Evolutionary conservation across 169 alveolate species (phyloP).

Genomic region (Eimeria acervulina): DNA sequence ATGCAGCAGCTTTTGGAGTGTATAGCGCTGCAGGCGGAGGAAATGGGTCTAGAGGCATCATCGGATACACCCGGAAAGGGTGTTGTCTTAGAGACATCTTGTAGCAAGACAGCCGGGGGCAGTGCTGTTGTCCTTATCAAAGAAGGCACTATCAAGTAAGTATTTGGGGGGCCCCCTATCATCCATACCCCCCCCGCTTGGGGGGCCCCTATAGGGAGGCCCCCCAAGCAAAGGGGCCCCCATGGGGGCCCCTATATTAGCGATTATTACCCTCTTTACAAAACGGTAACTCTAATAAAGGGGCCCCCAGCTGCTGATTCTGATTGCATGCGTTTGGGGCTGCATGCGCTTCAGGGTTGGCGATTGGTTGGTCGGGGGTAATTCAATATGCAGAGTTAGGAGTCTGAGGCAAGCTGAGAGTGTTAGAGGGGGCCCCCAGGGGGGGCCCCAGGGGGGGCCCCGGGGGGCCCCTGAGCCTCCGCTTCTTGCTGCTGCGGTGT

Average conservation of each 20-base stretch:
- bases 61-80: not conserved
- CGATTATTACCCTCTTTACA: too few species aligned
- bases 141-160: constrained; percentile 29
- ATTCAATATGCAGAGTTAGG: constrained; percentile 29
- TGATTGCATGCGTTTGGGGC: too few species aligned
- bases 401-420: not conserved
- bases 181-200: not conserved
- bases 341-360: constrained; percentile 37
- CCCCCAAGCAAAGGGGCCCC: too few species aligned
- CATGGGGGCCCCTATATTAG: too few species aligned
- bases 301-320: too few species aligned
- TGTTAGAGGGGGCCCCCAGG: not conserved
- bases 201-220: constrained; percentile 22
- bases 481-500: not conserved
- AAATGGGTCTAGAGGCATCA: not conserved
- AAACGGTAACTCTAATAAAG: too few species aligned
- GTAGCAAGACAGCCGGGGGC: constrained; percentile 31
- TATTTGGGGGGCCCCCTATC: not conserved
- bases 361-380: constrained; percentile 47
- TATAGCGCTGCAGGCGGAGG: constrained; percentile 42
- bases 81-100: constrained; percentile 3
- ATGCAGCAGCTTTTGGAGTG: constrained; percentile 46
- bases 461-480: not conserved
- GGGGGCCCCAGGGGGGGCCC: not conserved
- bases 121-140: not conserved